Evolutionary conservation across 139 green algal species (phyloP).

Genomic region (Micractinium sp.): DNA sequence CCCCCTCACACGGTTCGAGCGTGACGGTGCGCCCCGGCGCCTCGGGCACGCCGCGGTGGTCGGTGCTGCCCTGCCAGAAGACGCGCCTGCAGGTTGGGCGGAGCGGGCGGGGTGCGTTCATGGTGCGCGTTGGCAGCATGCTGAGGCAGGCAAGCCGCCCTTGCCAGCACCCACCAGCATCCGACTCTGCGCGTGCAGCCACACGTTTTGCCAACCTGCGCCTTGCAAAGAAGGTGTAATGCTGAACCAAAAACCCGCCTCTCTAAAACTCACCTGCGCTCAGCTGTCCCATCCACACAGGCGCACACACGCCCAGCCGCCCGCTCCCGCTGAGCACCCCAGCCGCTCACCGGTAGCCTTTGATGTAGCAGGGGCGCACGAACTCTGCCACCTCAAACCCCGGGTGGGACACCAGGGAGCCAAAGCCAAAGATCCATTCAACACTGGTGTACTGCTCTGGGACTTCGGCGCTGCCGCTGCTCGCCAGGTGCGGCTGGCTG

Average conservation of each 20-base stretch:
- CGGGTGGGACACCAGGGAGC: conserved; percentile 50
- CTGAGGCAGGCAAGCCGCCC: too few species aligned
- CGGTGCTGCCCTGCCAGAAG: conserved; percentile 57
- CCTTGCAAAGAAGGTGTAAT: too few species aligned
- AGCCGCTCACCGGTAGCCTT: conserved; percentile 45
- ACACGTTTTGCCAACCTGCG: not conserved
- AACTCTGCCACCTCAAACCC: conserved; percentile 50
- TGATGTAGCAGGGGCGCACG: conserved; percentile 51
- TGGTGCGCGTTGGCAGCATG: too few species aligned
- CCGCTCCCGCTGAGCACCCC: not conserved
- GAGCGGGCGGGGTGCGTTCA: too few species aligned
- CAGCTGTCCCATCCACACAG: not conserved
- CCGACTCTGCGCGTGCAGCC: not conserved
- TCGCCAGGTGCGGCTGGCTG: not conserved
- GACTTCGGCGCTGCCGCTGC: not conserved
- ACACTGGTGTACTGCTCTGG: not conserved
- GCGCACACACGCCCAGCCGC: not conserved
- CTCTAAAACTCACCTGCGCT: too few species aligned
- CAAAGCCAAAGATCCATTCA: conserved; percentile 66
- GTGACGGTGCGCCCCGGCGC: conserved; percentile 77
- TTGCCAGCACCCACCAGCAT: not conserved
- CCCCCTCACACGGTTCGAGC: conserved; percentile 41
- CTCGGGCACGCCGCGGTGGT: conserved; percentile 51
- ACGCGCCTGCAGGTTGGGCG: conserved; percentile 38
- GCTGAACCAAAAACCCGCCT: too few species aligned